Evolutionary conservation across 257 asterid species (phyloP).

Genomic region (Jacaranda copaia): DNA sequence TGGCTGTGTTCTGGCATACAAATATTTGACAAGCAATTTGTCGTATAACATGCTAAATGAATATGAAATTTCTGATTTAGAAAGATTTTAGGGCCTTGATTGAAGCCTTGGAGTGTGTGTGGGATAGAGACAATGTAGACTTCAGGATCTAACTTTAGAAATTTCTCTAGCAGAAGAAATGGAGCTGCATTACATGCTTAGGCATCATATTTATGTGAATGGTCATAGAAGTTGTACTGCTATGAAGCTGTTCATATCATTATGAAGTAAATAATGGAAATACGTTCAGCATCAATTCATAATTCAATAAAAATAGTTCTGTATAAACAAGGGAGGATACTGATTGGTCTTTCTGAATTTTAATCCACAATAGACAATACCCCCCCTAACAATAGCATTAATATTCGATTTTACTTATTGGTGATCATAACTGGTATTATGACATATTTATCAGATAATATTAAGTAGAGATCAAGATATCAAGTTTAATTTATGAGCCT

Average conservation of each 20-base stretch:
- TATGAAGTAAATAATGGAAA: neutral
- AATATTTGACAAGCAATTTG: too few species aligned
- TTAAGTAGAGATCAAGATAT: neutral
- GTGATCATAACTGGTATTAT: neutral
- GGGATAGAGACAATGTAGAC: neutral
- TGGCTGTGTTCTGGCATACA: too few species aligned
- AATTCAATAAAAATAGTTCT: neutral
- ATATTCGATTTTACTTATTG: neutral
- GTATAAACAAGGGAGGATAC: neutral
- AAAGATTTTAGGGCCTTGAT: neutral
- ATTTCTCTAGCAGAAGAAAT: slow-evolving; percentile 1
- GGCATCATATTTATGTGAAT: neutral
- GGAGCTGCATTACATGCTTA: neutral
- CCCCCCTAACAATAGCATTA: neutral
- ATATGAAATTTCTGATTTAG: too few species aligned
- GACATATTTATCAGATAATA: neutral
- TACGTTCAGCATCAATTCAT: neutral
- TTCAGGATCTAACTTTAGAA: neutral
- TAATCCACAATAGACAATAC: neutral
- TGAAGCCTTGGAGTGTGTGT: neutral
- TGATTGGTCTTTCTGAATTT: neutral
- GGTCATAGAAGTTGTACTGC: slow-evolving; percentile 1
- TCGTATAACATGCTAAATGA: neutral
- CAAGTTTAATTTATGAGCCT: neutral
- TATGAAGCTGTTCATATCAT: slow-evolving; percentile 3